phyloP scores from a whole-genome alignment of 2,329 filamentous ascomycete species.

The Fusarium humuli region DNA sequence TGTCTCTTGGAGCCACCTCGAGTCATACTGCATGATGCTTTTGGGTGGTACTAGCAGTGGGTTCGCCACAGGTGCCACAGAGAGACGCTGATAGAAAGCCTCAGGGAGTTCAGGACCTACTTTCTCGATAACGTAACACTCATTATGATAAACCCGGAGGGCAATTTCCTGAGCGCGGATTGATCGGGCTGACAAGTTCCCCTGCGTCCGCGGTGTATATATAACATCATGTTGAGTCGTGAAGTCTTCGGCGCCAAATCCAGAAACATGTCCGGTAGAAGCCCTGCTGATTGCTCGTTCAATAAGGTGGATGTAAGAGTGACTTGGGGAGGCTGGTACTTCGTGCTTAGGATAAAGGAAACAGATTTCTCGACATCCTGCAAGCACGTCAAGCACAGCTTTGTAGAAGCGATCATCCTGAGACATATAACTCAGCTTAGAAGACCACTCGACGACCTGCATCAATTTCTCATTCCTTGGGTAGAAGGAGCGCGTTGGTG shows the following conservation, averaged over 20 bases:
- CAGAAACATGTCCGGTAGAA: slow-evolving; percentile 19
- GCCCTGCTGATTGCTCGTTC: slow-evolving; percentile 29
- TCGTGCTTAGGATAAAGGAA: slow-evolving; percentile 24
- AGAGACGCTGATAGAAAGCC: slow-evolving; percentile 1
- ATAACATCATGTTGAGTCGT: slow-evolving; percentile 7
- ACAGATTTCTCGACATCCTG: neutral
- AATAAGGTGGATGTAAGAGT: slow-evolving; percentile 6
- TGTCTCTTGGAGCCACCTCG: slow-evolving; percentile 23
- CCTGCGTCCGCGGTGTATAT: slow-evolving; percentile 25
- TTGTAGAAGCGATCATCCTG: slow-evolving; percentile 59
- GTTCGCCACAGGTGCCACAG: neutral
- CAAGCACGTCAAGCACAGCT: neutral
- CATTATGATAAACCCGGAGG: neutral
- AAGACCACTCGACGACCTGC: slow-evolving; percentile 60
- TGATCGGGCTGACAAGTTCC: neutral
- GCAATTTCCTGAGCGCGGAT: slow-evolving; percentile 1
- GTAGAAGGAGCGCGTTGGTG: slow-evolving; percentile 58
- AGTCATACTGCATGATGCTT: slow-evolving; percentile 27
- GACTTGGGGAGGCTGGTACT: fast-evolving
- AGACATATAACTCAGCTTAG: slow-evolving; percentile 53
- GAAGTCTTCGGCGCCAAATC: slow-evolving; percentile 40
- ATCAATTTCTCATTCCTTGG: slow-evolving; percentile 55
- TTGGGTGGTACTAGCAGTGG: neutral
- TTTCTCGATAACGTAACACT: neutral
- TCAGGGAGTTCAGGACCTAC: neutral